Evolutionary conservation across 805 yeast species (phyloP).

Genomic region (Metschnikowia gruessii): DNA sequence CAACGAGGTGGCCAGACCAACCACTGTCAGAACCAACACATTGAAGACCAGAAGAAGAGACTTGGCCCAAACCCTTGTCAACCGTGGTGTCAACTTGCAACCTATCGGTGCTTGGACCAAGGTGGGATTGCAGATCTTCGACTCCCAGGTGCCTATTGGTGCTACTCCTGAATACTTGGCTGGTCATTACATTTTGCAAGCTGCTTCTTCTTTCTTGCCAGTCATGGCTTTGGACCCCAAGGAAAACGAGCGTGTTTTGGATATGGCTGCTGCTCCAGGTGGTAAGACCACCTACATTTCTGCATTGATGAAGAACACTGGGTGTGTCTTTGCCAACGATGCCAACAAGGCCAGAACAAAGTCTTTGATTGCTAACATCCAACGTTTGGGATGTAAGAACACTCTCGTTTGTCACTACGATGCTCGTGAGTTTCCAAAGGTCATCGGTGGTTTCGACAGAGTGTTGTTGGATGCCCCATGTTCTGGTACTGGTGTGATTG

Average conservation of each 20-base stretch:
- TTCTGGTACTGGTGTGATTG: constrained; percentile 99
- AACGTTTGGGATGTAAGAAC: constrained; percentile 93
- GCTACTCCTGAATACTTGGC: constrained; percentile 99
- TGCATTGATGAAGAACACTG: constrained; percentile 97
- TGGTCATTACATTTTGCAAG: constrained; percentile 96
- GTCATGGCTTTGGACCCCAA: constrained; percentile 98
- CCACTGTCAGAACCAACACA: constrained; percentile 97
- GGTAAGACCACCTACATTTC: constrained; percentile 95
- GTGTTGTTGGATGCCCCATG: constrained; percentile 97
- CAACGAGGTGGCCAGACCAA: constrained; percentile 93
- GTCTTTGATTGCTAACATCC: constrained; percentile 94
- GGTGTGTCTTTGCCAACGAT: constrained; percentile 96
- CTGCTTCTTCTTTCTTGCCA: constrained; percentile 96
- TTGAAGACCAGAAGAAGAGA: constrained; percentile 93
- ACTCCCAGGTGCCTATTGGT: constrained; percentile 99
- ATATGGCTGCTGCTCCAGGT: constrained; percentile 99
- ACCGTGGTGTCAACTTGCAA: constrained; percentile 95
- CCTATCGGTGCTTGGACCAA: constrained; percentile 98
- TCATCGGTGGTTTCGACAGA: constrained; percentile 97
- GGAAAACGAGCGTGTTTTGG: constrained; percentile 90
- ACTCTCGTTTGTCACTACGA: constrained; percentile 97
- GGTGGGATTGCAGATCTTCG: constrained; percentile 95
- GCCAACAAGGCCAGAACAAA: constrained; percentile 95
- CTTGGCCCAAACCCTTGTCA: constrained; percentile 89
- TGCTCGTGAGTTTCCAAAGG: constrained; percentile 97